Conservation (phyloP, 192 early-diverging fungal species). For the Coemansia sp. region DNA sequence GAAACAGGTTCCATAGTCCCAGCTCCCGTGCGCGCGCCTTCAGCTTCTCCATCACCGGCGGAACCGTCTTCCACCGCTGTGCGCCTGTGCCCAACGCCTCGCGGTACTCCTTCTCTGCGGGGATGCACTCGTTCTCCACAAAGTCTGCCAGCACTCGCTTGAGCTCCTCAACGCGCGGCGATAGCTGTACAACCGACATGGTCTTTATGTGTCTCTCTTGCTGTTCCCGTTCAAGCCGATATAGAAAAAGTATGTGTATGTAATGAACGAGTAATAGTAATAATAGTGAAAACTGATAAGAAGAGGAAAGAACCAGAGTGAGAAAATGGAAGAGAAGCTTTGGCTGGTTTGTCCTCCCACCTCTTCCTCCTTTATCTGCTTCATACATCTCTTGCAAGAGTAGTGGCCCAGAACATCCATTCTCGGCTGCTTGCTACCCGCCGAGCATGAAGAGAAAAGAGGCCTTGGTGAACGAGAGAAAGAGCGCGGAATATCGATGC, state of each 20-base stretch:
- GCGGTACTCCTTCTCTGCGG: conserved; percentile 78
- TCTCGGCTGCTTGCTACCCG: too few species aligned
- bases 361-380: too few species aligned
- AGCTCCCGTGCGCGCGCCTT: conserved; percentile 82
- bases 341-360: too few species aligned
- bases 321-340: not conserved
- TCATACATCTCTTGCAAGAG: too few species aligned
- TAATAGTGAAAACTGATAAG: too few species aligned
- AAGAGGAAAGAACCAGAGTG: not conserved
- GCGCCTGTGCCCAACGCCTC: conserved; percentile 72
- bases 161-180: conserved; percentile 46
- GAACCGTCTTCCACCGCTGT: conserved; percentile 84
- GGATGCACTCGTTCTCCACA: conserved; percentile 89
- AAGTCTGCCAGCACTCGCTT: conserved; percentile 36
- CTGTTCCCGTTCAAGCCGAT: too few species aligned
- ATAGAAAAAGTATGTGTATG: too few species aligned
- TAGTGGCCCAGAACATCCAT: too few species aligned
- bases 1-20: conserved; percentile 97
- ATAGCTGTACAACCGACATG: conserved; percentile 47
- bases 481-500: not conserved
- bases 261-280: too few species aligned
- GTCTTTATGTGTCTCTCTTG: not conserved
- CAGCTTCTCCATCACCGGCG: conserved; percentile 83
- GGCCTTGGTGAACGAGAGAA: not conserved
- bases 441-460: too few species aligned